phyloP scores from a whole-genome alignment of 2,329 filamentous ascomycete species.

The Hypoxylon sp. region DNA sequence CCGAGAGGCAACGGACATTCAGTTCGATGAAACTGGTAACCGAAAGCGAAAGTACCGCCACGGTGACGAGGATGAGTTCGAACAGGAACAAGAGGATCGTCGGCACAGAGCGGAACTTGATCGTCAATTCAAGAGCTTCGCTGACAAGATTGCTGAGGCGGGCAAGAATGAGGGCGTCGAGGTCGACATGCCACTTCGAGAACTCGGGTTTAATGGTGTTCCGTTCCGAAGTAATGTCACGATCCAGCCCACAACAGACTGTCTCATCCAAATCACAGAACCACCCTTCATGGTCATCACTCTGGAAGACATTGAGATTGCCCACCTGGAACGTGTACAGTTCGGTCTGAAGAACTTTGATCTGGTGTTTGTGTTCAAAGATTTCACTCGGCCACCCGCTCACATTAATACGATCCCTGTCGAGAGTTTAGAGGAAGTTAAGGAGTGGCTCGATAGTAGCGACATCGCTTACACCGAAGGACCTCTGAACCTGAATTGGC shows the following conservation, averaged over 20 bases:
- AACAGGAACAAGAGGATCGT: slow-evolving; percentile 97
- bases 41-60: slow-evolving; percentile 97
- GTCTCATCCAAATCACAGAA: slow-evolving; percentile 95
- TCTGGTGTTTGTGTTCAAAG: slow-evolving; percentile 97
- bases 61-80: slow-evolving; percentile 98
- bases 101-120: slow-evolving; percentile 92
- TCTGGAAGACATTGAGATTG: slow-evolving; percentile 94
- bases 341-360: slow-evolving; percentile 99
- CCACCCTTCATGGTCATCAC: slow-evolving; percentile 97
- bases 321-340: slow-evolving; percentile 94
- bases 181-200: slow-evolving; percentile 96
- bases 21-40: slow-evolving; percentile 98
- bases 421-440: slow-evolving; percentile 93
- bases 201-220: slow-evolving; percentile 96
- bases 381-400: slow-evolving; percentile 89
- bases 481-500: slow-evolving; percentile 98
- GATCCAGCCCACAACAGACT: slow-evolving; percentile 96
- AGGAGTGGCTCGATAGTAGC: slow-evolving; percentile 96
- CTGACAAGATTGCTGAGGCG: slow-evolving; percentile 97
- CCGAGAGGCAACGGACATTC: slow-evolving; percentile 96
- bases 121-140: slow-evolving; percentile 94
- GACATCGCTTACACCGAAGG: slow-evolving; percentile 96
- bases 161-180: slow-evolving; percentile 91
- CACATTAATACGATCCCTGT: slow-evolving; percentile 99
- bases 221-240: slow-evolving; percentile 96